These are phyloP conservation scores for Penicillium dipodomyicola DNA, from an alignment of 495 filamentous ascomycete genomes.

Conservation along the genomic window DNA sequence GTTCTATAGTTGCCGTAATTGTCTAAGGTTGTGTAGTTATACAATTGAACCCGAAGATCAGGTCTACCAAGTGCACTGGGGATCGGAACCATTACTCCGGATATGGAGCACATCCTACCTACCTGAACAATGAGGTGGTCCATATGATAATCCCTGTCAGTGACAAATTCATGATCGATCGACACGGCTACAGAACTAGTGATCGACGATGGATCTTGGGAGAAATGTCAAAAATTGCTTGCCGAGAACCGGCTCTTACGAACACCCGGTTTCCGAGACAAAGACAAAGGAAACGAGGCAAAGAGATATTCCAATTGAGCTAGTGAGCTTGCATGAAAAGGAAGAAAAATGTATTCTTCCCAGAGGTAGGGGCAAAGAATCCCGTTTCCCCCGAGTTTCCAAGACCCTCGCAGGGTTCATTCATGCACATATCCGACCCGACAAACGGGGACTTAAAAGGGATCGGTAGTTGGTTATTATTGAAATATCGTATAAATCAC, in stretches of 20 bases:
- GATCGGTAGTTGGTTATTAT: slow-evolving; percentile 10
- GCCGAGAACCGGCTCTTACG: not conserved
- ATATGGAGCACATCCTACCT: slow-evolving; percentile 2
- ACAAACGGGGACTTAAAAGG: slow-evolving; percentile 14
- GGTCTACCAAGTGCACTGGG: not conserved
- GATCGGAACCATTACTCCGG: not conserved
- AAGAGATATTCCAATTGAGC: slow-evolving; percentile 1
- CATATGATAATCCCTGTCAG: slow-evolving; percentile 30
- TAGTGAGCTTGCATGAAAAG: not conserved
- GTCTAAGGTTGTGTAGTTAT: not conserved
- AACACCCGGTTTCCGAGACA: slow-evolving; percentile 3
- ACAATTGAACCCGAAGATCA: not conserved
- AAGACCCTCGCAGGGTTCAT: slow-evolving; percentile 15
- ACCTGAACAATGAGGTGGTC: not conserved
- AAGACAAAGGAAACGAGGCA: slow-evolving; percentile 10
- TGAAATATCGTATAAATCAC: slow-evolving; percentile 7
- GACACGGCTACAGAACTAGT: slow-evolving; percentile 12
- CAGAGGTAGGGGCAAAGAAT: slow-evolving; percentile 5
- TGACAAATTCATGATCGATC: slow-evolving; percentile 24
- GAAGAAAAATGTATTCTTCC: not conserved
- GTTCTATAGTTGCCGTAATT: not conserved
- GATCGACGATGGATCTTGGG: slow-evolving; percentile 15
- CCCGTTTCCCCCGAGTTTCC: slow-evolving; percentile 3
- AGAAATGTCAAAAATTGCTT: slow-evolving; percentile 7
- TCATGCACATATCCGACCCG: slow-evolving; percentile 16